Evolutionary conservation across 1,284 basidiomycete genomes (phyloP).

Genomic region (Bothia castanella): DNA sequence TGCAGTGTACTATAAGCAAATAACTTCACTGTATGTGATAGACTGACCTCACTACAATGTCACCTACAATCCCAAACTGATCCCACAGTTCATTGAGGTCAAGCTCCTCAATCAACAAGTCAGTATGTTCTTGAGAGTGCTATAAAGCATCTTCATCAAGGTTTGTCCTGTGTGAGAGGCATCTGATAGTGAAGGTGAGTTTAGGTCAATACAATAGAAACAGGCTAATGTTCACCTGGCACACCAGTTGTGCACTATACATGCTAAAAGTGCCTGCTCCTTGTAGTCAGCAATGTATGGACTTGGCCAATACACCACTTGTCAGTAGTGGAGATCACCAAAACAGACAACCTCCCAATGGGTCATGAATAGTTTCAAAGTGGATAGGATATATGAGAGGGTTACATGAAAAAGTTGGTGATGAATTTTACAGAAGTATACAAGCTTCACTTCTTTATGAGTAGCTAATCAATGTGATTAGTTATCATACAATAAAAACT

Average conservation of each 20-base stretch:
- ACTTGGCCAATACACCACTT: background rate
- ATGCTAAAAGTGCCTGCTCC: constrained; percentile 4
- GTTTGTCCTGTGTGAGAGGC: background rate
- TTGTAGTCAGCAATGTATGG: constrained; percentile 5
- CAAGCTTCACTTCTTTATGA: too few relatives aligned
- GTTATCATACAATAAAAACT: too few relatives aligned
- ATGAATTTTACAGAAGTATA: background rate
- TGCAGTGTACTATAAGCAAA: background rate
- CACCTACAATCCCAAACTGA: constrained; percentile 6
- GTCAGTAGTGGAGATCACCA: background rate
- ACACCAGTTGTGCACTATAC: constrained; percentile 4
- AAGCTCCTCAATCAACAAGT: constrained; percentile 1
- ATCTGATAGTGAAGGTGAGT: too few relatives aligned
- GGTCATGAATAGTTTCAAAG: background rate
- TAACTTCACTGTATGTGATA: background rate
- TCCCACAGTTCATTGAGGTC: background rate
- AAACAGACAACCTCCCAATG: background rate
- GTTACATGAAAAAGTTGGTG: background rate
- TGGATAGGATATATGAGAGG: background rate
- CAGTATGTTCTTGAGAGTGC: constrained; percentile 1
- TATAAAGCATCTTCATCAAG: constrained; percentile 6
- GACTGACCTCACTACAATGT: constrained; percentile 10
- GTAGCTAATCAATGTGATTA: too few relatives aligned
- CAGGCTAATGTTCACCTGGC: background rate
- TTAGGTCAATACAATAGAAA: background rate